These are phyloP conservation scores for Chlorella sp. DNA, from an alignment of 139 green algal genomes.

Conservation along the genomic window DNA sequence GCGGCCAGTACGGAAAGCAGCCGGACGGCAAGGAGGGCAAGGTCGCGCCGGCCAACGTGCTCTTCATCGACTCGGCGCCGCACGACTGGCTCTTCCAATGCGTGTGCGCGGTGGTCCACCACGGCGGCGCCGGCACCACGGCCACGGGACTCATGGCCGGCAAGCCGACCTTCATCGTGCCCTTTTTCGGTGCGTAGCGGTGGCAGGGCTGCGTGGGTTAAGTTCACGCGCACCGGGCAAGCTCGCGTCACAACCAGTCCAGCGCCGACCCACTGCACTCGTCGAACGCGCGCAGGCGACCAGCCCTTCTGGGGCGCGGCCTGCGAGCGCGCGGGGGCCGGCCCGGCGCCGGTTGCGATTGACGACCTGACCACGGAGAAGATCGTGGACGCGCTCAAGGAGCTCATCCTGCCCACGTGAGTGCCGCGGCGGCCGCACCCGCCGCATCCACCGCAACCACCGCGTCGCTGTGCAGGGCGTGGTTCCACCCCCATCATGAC, in stretches of 20 bases:
- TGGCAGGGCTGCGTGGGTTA: no score
- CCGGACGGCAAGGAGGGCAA: slow-evolving; percentile 1
- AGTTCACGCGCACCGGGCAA: no score
- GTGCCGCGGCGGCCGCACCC: background rate
- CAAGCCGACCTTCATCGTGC: slow-evolving; percentile 55
- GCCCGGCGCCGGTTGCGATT: slow-evolving; percentile 54
- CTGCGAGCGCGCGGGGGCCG: slow-evolving; percentile 26
- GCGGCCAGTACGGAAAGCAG: background rate
- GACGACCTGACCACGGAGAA: slow-evolving; percentile 27
- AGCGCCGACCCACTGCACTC: no score
- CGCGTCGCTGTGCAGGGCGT: no score
- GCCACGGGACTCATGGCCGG: slow-evolving; percentile 44
- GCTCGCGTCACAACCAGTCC: no score
- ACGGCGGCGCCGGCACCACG: slow-evolving; percentile 72
- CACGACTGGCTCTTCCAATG: slow-evolving; percentile 28
- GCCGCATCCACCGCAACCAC: no score
- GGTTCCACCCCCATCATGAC: no score
- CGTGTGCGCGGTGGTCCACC: slow-evolving; percentile 53
- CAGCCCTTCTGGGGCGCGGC: slow-evolving; percentile 55
- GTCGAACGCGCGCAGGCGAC: no score
- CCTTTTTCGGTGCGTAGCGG: no score
- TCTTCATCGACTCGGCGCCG: slow-evolving; percentile 10
- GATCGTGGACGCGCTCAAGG: slow-evolving; percentile 36
- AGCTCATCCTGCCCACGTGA: slow-evolving; percentile 14
- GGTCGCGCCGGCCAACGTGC: background rate